These are phyloP conservation scores for Paspalum notatum DNA, from an alignment of 176 grass and related monocot species.

Conservation along the genomic window DNA sequence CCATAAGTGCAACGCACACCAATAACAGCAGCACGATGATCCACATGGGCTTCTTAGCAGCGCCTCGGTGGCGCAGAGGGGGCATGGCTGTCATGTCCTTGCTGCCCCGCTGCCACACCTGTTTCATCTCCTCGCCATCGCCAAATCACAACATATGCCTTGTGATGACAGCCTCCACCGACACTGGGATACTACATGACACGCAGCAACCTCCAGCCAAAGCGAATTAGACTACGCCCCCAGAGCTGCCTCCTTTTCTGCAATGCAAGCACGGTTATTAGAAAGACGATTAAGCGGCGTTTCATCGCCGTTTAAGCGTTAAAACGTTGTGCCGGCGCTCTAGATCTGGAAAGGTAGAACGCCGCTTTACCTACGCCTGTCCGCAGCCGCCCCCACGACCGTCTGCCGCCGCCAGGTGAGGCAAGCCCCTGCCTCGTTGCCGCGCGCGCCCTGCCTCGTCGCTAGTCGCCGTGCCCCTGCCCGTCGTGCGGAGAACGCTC, in stretches of 20 bases:
- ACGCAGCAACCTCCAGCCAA: conserved; percentile 26
- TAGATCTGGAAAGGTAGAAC: no score
- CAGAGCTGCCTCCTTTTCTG: conserved; percentile 42
- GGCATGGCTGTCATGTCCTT: conserved; percentile 73
- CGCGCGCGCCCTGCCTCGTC: no score
- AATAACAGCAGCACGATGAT: conserved; percentile 78
- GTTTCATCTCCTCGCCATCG: conserved; percentile 69
- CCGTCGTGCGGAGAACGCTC: no score
- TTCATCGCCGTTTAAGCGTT: no score
- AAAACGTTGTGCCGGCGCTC: no score
- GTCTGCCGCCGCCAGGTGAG: no score
- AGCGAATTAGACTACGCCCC: background rate
- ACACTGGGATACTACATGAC: conserved; percentile 36
- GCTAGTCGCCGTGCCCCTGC: no score
- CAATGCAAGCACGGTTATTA: conserved; percentile 30
- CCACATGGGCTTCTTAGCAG: conserved; percentile 83
- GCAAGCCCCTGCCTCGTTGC: no score
- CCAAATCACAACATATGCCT: conserved; percentile 29
- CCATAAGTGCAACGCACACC: conserved; percentile 70
- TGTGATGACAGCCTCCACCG: conserved; percentile 23
- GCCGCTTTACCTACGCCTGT: no score
- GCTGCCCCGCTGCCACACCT: conserved; percentile 59
- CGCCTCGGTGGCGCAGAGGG: conserved; percentile 52
- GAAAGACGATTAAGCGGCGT: no score
- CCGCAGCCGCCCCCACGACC: no score